These are phyloP conservation scores for Xylaria palmicola DNA, from an alignment of 495 filamentous ascomycete species.

Conservation along the genomic window DNA sequence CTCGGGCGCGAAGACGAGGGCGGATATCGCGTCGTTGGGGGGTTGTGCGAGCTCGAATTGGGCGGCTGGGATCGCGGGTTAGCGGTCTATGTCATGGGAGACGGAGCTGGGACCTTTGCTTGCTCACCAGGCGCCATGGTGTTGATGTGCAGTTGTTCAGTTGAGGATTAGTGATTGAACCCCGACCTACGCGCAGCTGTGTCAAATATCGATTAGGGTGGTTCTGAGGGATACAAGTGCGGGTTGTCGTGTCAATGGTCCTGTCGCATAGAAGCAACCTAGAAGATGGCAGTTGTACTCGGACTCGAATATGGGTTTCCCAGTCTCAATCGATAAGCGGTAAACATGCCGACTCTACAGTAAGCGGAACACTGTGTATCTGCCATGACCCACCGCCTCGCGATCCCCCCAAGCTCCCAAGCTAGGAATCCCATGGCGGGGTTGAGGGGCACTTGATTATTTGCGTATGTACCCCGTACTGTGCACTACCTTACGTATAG, in stretches of 20 bases:
- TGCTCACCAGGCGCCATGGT: conserved; percentile 6
- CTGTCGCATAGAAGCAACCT: neutral
- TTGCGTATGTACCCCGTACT: too few species aligned
- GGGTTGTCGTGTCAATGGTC: neutral
- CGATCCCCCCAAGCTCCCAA: conserved; percentile 16
- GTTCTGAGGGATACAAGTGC: neutral
- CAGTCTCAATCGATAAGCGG: conserved; percentile 12
- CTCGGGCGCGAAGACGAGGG: conserved; percentile 75
- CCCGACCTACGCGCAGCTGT: neutral
- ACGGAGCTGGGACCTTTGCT: neutral
- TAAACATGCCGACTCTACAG: conserved; percentile 7
- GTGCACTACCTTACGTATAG: neutral
- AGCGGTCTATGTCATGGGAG: neutral
- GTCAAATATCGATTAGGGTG: neutral
- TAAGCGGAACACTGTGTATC: neutral
- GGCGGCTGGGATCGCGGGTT: conserved; percentile 40
- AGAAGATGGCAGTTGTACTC: neutral
- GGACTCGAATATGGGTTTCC: neutral
- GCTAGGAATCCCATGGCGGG: conserved; percentile 11
- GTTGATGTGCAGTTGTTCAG: neutral
- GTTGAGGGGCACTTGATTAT: conserved; percentile 24
- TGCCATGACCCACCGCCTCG: conserved; percentile 20
- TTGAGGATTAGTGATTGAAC: neutral
- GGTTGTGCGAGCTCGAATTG: conserved; percentile 72
- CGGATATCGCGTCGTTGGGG: conserved; percentile 85